phyloP scores from a whole-genome alignment of 2,329 filamentous ascomycete species.

The Trichoderma lentiforme region DNA sequence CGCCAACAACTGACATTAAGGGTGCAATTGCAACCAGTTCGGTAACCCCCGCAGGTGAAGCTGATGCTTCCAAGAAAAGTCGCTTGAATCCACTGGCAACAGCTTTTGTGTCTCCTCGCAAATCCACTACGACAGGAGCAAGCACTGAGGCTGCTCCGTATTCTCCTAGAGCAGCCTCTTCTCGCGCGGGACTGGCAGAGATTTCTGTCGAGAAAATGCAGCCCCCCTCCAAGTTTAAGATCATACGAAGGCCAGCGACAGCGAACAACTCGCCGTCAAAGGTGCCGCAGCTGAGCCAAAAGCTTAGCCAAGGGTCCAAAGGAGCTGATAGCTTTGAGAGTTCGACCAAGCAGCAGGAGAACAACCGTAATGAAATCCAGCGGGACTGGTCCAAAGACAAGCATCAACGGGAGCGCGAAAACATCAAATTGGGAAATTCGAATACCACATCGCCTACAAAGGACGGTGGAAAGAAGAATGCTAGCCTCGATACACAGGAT shows the following conservation, averaged over 20 bases:
- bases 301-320: not conserved
- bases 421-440: not conserved
- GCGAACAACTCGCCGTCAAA: not conserved
- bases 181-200: not conserved
- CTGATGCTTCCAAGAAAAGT: constrained; percentile 3
- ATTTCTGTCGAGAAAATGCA: not conserved
- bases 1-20: not conserved
- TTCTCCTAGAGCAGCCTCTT: not conserved
- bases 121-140: not conserved
- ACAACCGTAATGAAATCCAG: not conserved
- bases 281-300: not conserved
- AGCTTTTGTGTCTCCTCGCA: constrained; percentile 13
- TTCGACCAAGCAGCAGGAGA: not conserved
- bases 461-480: not conserved
- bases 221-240: not conserved
- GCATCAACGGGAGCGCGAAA: not conserved
- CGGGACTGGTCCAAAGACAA: not conserved
- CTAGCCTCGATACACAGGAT: constrained; percentile 21
- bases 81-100: constrained; percentile 17
- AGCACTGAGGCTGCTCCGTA: not conserved
- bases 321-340: not conserved
- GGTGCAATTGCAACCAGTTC: not conserved
- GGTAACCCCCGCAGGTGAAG: not conserved
- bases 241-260: not conserved
- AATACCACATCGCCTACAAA: not conserved